These are phyloP conservation scores for Aotearoamyces nothofagi DNA, from an alignment of 2,329 filamentous ascomycete genomes.

Conservation along the genomic window DNA sequence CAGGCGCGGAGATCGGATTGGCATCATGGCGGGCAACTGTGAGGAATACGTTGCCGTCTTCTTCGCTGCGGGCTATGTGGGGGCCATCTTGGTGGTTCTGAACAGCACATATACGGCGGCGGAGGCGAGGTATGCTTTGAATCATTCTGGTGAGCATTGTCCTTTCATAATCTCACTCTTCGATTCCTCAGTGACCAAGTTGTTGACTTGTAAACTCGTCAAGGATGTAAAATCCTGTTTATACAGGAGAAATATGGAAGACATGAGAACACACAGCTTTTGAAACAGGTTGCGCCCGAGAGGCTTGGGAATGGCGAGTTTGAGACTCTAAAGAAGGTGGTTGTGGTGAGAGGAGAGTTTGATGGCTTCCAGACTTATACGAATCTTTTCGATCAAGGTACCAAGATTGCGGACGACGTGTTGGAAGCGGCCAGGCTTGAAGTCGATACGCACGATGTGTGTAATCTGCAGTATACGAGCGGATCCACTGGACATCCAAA, in stretches of 20 bases:
- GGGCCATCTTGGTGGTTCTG: slow-evolving; percentile 57
- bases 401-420: slow-evolving; percentile 29
- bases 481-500: slow-evolving; percentile 63
- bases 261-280: slow-evolving; percentile 44
- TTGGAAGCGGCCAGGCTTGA: slow-evolving; percentile 36
- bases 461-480: slow-evolving; percentile 61
- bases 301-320: slow-evolving; percentile 25
- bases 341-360: slow-evolving; percentile 43
- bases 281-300: slow-evolving; percentile 32
- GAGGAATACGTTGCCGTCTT: slow-evolving; percentile 16
- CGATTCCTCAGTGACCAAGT: neutral
- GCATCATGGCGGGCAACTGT: slow-evolving; percentile 12
- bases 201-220: neutral
- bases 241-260: slow-evolving; percentile 54
- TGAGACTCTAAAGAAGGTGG: slow-evolving; percentile 29
- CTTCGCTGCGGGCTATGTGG: slow-evolving; percentile 25
- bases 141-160: slow-evolving; percentile 52
- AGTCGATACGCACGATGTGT: slow-evolving; percentile 50
- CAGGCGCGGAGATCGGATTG: slow-evolving; percentile 8
- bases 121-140: slow-evolving; percentile 56
- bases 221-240: slow-evolving; percentile 59
- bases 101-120: slow-evolving; percentile 71
- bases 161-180: neutral
- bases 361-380: slow-evolving; percentile 43
- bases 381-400: slow-evolving; percentile 37